Evolutionary conservation across 139 green algal genomes (phyloP), one percentile per base, ranked within the genome.

Genomic region (Chlorella vulgaris): DNA sequence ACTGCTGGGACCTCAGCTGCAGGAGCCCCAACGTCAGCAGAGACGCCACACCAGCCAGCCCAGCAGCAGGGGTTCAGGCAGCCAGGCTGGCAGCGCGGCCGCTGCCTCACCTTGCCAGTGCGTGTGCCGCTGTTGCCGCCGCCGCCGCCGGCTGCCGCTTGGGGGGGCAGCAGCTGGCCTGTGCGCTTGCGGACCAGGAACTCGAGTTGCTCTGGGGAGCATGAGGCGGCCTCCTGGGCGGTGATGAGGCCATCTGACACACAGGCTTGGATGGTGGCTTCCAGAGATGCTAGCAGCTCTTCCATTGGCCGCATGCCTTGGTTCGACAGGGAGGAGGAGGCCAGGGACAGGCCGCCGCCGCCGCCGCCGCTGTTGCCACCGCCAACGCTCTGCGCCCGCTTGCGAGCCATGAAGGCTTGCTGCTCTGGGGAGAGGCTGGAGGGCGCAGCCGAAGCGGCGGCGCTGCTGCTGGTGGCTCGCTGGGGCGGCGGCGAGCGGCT

Each of bases 141-240:
- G 47, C 47, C 15, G 47, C 47, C 47, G 47, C 47, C 47, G 10
- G 47, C 47, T 10, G 47, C 15, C n/a, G n/a, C n/a, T n/a, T n/a
- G n/a, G 47, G 47, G 47, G 47, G 47, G 13, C 47, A 15, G 13
- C 47, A 24, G 47, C 47, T 58, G 47, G 55, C 55, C 55, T 15
- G 55, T 65, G 55, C 55, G 55, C 55, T 65, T 65, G 55, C 55
- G 55, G 5, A 65, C 55, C 55, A 65, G 22, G 55, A 65, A 65
- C 55, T 65, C 55, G 18, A 65, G 55, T 21, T 65, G 55, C 55
- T 65, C 55, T 28, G 55, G 55, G 55, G 55, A 65, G 55, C 55
- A 65, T 8, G 15, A 31, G 22, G 55, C 55, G 55, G 55, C 55
- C 22, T 65, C 55, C n/a, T 65, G 55, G 18, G 15, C 18, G 18